These are phyloP conservation scores for Pleurozium schreberi DNA, from an alignment of 225 moss, liverwort and hornwort genomes.

Conservation along the genomic window DNA sequence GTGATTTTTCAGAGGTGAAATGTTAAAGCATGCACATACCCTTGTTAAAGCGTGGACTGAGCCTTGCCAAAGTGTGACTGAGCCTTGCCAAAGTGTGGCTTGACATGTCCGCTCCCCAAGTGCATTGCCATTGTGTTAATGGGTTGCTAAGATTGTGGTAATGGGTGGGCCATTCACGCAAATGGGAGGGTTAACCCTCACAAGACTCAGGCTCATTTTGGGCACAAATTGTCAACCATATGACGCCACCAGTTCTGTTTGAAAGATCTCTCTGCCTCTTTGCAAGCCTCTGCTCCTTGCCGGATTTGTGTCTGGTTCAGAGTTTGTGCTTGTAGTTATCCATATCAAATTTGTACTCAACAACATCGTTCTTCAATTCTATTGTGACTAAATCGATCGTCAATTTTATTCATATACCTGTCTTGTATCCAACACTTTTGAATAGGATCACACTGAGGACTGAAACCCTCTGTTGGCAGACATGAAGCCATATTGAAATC, in stretches of 20 bases:
- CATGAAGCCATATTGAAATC: background rate
- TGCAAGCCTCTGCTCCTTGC: background rate
- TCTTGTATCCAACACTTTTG: background rate
- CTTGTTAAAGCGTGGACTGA: too few species aligned
- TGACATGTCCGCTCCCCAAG: too few species aligned
- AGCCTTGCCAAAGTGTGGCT: too few species aligned
- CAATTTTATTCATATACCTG: background rate
- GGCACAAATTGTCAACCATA: too few species aligned
- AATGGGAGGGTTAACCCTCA: too few species aligned
- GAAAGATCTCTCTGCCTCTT: background rate
- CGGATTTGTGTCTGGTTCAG: background rate
- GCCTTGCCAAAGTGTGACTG: too few species aligned
- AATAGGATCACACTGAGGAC: background rate
- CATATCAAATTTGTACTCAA: background rate
- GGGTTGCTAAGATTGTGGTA: too few species aligned
- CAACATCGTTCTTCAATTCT: background rate
- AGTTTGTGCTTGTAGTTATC: background rate
- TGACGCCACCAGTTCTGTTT: background rate
- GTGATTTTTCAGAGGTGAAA: too few species aligned
- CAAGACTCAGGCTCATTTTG: too few species aligned
- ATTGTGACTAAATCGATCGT: background rate
- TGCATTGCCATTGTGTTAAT: too few species aligned
- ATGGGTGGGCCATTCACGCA: too few species aligned
- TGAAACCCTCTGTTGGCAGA: background rate
- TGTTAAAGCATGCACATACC: too few species aligned